A percentile compares a stretch with the other conserved stretches of the same genome.
phyloP scores from a whole-genome alignment of 2,329 filamentous ascomycete species.

The Cladosporium sp. region DNA sequence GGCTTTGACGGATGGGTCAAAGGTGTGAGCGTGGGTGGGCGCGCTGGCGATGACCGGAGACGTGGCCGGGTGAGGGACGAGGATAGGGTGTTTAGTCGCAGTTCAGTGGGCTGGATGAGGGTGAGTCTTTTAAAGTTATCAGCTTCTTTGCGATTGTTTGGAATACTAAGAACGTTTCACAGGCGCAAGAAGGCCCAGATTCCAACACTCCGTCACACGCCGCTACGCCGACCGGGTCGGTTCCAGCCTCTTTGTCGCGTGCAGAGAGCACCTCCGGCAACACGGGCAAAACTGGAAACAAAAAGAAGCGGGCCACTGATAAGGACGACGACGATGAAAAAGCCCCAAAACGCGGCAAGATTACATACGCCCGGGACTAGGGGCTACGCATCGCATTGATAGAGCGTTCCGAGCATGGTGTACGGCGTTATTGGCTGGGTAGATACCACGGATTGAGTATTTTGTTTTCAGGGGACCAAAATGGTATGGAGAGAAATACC shows the following conservation, averaged over 20 bases:
- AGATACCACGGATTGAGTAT: conserved; percentile 1
- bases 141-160: neutral
- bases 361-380: conserved; percentile 45
- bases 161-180: conserved; percentile 1
- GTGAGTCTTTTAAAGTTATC: conserved; percentile 16
- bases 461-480: neutral
- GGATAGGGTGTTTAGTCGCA: conserved; percentile 60
- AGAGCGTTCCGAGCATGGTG: conserved; percentile 13
- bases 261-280: conserved; percentile 35
- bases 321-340: conserved; percentile 43
- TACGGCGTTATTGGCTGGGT: conserved; percentile 6
- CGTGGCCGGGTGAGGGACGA: conserved; percentile 57
- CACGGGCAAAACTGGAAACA: conserved; percentile 34
- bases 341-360: conserved; percentile 42
- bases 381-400: neutral
- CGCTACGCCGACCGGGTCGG: conserved; percentile 42
- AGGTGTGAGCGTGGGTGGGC: conserved; percentile 49
- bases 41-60: conserved; percentile 55
- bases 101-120: conserved; percentile 31
- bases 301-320: conserved; percentile 40
- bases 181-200: conserved; percentile 28
- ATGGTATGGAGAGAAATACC: neutral
- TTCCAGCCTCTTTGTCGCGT: conserved; percentile 36
- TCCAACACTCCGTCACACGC: conserved; percentile 40
- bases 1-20: conserved; percentile 99